Percentiles rank a stretch among this genome's conserved stretches.
These are phyloP conservation scores for Phytophthora constricta DNA, from an alignment of 352 stramenopile species.

Conservation along the genomic window DNA sequence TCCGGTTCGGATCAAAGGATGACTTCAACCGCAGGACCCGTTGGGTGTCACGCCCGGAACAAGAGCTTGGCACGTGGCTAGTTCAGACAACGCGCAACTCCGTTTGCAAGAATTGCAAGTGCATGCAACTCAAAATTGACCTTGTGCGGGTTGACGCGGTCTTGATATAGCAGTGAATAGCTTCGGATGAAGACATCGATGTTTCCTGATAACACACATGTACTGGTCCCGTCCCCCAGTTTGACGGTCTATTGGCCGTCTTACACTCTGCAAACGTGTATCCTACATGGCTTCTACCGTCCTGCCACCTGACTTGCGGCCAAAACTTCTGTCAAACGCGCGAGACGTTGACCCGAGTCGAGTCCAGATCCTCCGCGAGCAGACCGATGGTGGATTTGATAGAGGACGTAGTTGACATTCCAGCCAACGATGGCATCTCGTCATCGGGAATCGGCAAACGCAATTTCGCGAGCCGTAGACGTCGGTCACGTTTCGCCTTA, in stretches of 20 bases:
- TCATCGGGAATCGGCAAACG: slow-evolving; percentile 45
- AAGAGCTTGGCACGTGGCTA: too few relatives aligned
- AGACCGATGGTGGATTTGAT: slow-evolving; percentile 62
- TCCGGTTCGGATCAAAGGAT: too few relatives aligned
- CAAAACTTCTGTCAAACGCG: slow-evolving; percentile 15
- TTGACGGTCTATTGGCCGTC: slow-evolving; percentile 19
- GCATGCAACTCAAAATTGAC: too few relatives aligned
- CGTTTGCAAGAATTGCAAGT: too few relatives aligned
- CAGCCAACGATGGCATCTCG: slow-evolving; percentile 26
- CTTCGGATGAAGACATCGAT: not conserved
- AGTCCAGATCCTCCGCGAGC: slow-evolving; percentile 39
- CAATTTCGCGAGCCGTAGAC: slow-evolving; percentile 66
- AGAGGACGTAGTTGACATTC: slow-evolving; percentile 64
- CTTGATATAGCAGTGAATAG: too few relatives aligned
- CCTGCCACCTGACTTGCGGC: not conserved
- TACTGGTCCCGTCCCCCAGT: not conserved
- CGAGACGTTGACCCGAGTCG: slow-evolving; percentile 17
- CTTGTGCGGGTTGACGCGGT: too few relatives aligned
- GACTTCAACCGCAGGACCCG: too few relatives aligned
- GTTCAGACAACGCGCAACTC: too few relatives aligned
- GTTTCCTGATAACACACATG: not conserved
- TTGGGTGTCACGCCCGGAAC: too few relatives aligned
- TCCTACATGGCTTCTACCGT: slow-evolving; percentile 25
- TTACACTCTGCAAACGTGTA: slow-evolving; percentile 11
- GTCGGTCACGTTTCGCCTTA: slow-evolving; percentile 62